Percentiles rank a stretch among this genome's conserved stretches.
These are phyloP conservation scores for Cladophialophora carrionii DNA, from an alignment of 2,329 filamentous ascomycete genomes.

Conservation along the genomic window DNA sequence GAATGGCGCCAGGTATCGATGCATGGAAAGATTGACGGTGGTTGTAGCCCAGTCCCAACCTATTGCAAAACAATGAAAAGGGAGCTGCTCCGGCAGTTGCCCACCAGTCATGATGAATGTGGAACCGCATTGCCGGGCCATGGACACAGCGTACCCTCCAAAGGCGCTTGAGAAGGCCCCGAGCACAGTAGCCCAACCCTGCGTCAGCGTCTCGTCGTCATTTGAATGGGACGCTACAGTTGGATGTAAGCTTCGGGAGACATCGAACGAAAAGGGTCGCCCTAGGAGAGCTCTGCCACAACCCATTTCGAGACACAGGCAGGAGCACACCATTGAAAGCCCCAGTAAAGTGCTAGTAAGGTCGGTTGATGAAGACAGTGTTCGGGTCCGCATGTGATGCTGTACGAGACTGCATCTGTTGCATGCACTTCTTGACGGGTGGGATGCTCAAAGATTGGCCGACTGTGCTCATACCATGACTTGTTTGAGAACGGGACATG, in stretches of 20 bases:
- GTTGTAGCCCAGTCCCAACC: not conserved
- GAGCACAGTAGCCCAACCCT: not conserved
- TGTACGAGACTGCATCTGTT: not conserved
- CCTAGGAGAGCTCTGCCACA: not conserved
- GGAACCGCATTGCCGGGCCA: not conserved
- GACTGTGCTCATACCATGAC: not conserved
- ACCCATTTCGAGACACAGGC: not conserved
- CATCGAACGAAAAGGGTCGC: not conserved
- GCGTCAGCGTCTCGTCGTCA: not conserved
- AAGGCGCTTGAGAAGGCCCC: not conserved
- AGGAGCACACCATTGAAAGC: not conserved
- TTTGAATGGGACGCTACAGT: not conserved
- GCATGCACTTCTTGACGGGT: not conserved
- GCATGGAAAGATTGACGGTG: not conserved
- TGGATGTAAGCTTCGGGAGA: not conserved
- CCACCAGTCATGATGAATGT: not conserved
- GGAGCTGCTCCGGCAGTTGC: conserved; percentile 6
- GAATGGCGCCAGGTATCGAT: conserved; percentile 3
- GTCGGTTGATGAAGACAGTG: not conserved
- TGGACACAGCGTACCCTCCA: not conserved
- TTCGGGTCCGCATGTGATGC: not conserved
- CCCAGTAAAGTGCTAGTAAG: not conserved
- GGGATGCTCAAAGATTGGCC: not conserved
- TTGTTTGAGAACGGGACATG: conserved; percentile 1
- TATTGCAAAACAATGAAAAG: not conserved